phyloP scores from a whole-genome alignment of 2,329 filamentous ascomycete genomes.

The Monosporascus sp. region DNA sequence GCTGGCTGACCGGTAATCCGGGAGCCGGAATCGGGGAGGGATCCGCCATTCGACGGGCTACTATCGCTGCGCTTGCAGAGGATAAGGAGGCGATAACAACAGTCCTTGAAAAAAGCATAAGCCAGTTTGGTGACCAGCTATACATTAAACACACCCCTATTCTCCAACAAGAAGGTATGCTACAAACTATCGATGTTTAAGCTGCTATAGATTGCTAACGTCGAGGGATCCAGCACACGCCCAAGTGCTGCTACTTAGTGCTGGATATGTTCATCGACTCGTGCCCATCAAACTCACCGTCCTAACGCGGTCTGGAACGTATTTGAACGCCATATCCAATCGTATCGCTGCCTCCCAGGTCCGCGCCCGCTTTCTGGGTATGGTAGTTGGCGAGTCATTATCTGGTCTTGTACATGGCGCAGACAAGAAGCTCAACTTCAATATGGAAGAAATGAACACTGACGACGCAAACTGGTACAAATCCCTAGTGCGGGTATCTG shows the following conservation, averaged over 20 bases:
- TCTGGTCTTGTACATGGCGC: constrained; percentile 60
- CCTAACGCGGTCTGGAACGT: constrained; percentile 65
- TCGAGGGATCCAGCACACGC: constrained; percentile 56
- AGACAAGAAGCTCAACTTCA: constrained; percentile 73
- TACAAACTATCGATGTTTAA: neutral
- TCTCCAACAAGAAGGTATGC: constrained; percentile 79
- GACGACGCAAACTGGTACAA: constrained; percentile 74
- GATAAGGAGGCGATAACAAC: constrained; percentile 46
- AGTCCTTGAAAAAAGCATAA: constrained; percentile 63
- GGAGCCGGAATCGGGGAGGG: constrained; percentile 61
- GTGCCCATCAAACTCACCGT: constrained; percentile 62
- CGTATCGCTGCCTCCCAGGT: constrained; percentile 71
- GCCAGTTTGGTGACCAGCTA: constrained; percentile 76
- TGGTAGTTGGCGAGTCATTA: constrained; percentile 74
- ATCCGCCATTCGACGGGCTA: constrained; percentile 61
- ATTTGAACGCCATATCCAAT: constrained; percentile 78
- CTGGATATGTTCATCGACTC: constrained; percentile 67
- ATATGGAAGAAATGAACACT: constrained; percentile 70
- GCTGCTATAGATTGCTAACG: neutral
- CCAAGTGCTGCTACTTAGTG: constrained; percentile 70
- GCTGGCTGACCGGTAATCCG: constrained; percentile 61
- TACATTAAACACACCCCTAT: constrained; percentile 81
- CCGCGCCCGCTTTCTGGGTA: constrained; percentile 76
- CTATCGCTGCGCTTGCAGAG: constrained; percentile 52
- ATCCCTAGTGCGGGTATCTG: constrained; percentile 55